Evolutionary conservation across 2,329 filamentous ascomycete genomes (phyloP), one percentile per base, ranked within the genome.

Genomic region (Tolypocladium album): DNA sequence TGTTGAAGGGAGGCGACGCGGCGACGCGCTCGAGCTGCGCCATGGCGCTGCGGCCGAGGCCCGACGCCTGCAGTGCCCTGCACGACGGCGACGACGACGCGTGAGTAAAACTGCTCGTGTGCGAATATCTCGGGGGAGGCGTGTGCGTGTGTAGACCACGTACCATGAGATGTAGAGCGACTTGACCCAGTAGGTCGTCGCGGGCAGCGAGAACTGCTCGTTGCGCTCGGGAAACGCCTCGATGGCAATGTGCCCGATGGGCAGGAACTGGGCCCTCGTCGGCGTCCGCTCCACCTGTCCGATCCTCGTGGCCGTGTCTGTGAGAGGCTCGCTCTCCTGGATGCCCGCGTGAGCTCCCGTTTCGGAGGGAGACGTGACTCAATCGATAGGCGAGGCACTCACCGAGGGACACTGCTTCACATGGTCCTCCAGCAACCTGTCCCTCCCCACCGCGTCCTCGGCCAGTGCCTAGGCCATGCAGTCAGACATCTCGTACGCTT

Each of bases 181-280:
- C 57, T 74, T 74, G 38, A 77, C 65, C 75, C 75, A 78, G 40
- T 73, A 66, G 5, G 71, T 72, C 15, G 64, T 67, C 17, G 65
- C 61, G 22, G 70, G 69, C 40, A 76, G 67, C 27, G 66, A 68
- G 43, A 76, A 67, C 55, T 67, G 59, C 42, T 58, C 59, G 59
- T 76, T 68, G 15, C 70, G 65, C 2, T 70, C 67, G 2, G 69
- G 64, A 24, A 70, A 69, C 22, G 68, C 56, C 52, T 75, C 72
- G 4, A 78, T 66, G 9, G 71, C 72, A 22, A 76, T 68, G 65
- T 78, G 76, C 13, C 76, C 75, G 56, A 77, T 68, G n/a, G 76
- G 75, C 6, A 67, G 59, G 64, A 76, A 77, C 36, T 61, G 55
- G 20, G 58, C 61, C 20, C 61, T 61, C 22, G 70, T 73, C 34